Percentiles rank a stretch among this genome's conserved stretches.
phyloP scores from a whole-genome alignment of 441 rosid genomes.

The Adansonia rubrostipa region DNA sequence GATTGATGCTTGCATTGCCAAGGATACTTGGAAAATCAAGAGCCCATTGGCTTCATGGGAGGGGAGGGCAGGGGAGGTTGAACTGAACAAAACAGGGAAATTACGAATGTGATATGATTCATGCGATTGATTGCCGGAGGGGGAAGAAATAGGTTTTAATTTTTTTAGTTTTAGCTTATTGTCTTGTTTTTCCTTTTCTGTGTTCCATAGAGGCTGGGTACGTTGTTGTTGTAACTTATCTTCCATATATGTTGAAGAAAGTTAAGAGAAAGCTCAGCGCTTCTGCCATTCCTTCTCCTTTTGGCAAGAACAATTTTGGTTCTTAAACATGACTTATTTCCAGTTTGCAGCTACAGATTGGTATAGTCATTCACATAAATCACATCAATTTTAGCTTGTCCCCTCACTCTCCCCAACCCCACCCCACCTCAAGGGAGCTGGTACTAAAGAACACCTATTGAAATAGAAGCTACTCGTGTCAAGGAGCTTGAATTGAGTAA shows the following conservation, averaged over 20 bases:
- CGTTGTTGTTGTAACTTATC: slow-evolving; percentile 46
- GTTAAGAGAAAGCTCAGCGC: slow-evolving; percentile 32
- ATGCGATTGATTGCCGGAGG: slow-evolving; percentile 52
- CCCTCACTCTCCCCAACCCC: no score
- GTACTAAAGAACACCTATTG: no score
- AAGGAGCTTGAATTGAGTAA: no score
- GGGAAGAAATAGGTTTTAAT: slow-evolving; percentile 39
- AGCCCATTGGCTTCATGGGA: slow-evolving; percentile 50
- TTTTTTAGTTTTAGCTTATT: slow-evolving; percentile 41
- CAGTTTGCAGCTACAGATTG: slow-evolving; percentile 1
- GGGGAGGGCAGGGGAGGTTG: slow-evolving; percentile 28
- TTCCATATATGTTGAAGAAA: slow-evolving; percentile 48
- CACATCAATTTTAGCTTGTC: no score
- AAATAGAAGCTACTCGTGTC: no score
- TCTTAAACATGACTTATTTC: slow-evolving; percentile 6
- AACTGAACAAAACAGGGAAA: slow-evolving; percentile 54
- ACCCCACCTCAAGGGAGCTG: no score
- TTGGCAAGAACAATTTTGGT: slow-evolving; percentile 14
- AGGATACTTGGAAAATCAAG: slow-evolving; percentile 34
- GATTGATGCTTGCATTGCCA: slow-evolving; percentile 39
- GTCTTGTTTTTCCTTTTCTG: slow-evolving; percentile 31
- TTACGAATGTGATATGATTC: slow-evolving; percentile 50
- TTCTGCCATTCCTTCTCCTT: neutral
- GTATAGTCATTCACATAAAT: neutral
- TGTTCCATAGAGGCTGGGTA: slow-evolving; percentile 55